Evolutionary conservation across 2,329 filamentous ascomycete species (phyloP), one percentile per base, ranked within the genome.

Genomic region (Nemania abortiva): DNA sequence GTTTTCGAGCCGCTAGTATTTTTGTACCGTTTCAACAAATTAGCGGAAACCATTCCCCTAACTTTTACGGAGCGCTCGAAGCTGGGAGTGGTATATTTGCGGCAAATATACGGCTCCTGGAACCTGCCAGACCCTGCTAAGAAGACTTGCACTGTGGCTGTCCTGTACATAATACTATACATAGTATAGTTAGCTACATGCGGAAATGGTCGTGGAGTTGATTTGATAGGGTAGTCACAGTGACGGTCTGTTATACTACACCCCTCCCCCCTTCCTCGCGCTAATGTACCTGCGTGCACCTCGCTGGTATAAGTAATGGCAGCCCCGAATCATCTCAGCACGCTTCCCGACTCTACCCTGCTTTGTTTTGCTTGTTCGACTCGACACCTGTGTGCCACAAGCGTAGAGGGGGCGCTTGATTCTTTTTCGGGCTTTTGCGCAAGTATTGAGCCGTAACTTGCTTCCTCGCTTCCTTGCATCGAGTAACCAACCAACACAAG

Each of bases 331-430:
- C 61, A 20, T 34, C 62, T 57, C 24, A 54, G 15, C 20, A n/a
- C 53, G 27, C 13, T 10, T 50, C 34, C 54, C 24, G 13, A 39
- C 1, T n/a, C 13, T 42, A 11, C 13, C 57, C 50, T 52, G 37
- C 52, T 49, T 65, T 57, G 50, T 57, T 39, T 45, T 34, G 45
- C 58, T 45, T 49, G 6, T 11, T 45, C 53, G 4, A 34, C 20
- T 58, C 58, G 20, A 63, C n/a, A 20, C 29, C n/a, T n/a, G n/a
- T 39, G 20, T 58, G 59, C 63, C 37, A 63, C 20, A 22, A 20
- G 62, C 56, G 57, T 54, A 62, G 57, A 59, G 64, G 53, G 24
- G 42, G 47, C 42, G 20, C 52, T 50, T 59, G 20, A 9, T 55
- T 59, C 34, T 11, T 31, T 31, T 9, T 39, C 39, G 15, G 31